Conservation (phyloP, 441 rosid species). For the Mallotus japonicus region DNA sequence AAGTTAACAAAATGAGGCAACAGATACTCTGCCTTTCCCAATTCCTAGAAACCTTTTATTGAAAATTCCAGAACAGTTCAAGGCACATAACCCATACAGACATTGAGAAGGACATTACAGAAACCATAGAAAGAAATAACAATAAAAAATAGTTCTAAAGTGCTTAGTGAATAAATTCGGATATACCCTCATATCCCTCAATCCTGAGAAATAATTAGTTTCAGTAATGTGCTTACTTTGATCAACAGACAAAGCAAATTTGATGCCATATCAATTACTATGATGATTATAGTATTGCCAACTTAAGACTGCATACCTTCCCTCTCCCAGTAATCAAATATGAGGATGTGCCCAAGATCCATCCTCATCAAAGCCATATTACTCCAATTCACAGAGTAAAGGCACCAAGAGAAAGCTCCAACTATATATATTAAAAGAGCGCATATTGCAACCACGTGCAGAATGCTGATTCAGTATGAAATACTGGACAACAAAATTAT, state of each 20-base stretch:
- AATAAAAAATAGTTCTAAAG: background rate
- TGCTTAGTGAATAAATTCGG: background rate
- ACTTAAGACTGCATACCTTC: too few species aligned
- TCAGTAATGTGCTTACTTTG: background rate
- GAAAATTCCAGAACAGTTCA: slow-evolving; percentile 1
- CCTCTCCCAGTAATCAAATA: background rate
- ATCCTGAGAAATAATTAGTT: background rate
- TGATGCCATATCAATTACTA: background rate
- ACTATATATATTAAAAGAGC: background rate
- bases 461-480: background rate
- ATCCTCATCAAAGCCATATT: background rate
- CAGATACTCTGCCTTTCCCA: background rate
- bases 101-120: background rate
- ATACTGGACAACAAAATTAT: background rate
- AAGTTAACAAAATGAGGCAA: slow-evolving; percentile 1
- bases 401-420: background rate
- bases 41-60: background rate
- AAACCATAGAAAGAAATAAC: background rate
- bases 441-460: background rate
- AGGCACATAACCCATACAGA: background rate
- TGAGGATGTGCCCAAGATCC: background rate
- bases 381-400: background rate
- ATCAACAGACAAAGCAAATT: background rate
- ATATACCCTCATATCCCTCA: background rate
- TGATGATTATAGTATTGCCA: background rate